Evolutionary conservation across 176 grass and related monocot genomes (phyloP).

Genomic region (Oryza coarctata): DNA sequence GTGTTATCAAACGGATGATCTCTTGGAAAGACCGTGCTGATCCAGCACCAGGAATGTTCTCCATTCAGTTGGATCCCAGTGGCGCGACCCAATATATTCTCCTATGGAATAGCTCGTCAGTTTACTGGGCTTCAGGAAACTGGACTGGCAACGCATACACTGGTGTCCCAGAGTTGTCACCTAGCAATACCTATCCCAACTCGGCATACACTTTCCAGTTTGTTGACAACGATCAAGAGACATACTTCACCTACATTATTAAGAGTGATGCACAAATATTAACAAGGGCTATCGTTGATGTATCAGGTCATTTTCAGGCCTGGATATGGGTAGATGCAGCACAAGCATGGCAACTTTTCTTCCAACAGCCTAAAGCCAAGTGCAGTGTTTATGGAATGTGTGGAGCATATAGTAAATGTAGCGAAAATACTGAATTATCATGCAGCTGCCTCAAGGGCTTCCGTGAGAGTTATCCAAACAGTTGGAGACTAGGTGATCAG

Average conservation of each 20-base stretch:
- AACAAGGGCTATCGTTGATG: not conserved
- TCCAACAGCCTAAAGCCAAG: slow-evolving; percentile 9
- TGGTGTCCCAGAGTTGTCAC: slow-evolving; percentile 36
- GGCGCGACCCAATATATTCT: slow-evolving; percentile 30
- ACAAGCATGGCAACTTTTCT: slow-evolving; percentile 12
- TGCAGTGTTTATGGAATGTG: slow-evolving; percentile 31
- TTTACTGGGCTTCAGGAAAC: slow-evolving; percentile 34
- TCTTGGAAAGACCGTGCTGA: slow-evolving; percentile 44
- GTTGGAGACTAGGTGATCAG: slow-evolving; percentile 23
- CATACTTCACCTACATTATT: slow-evolving; percentile 27
- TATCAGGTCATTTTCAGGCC: not conserved
- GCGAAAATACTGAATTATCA: not conserved
- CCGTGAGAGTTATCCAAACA: not conserved
- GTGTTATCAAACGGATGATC: not conserved
- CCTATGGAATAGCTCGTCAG: slow-evolving; percentile 1
- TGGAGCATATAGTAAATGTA: slow-evolving; percentile 39
- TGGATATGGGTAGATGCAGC: not conserved
- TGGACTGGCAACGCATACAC: slow-evolving; percentile 24
- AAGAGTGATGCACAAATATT: not conserved
- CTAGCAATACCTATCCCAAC: not conserved
- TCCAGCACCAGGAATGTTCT: slow-evolving; percentile 45
- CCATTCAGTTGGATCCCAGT: slow-evolving; percentile 30
- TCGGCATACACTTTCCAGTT: slow-evolving; percentile 31
- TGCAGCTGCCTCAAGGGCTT: slow-evolving; percentile 50
- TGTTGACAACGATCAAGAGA: slow-evolving; percentile 28